A percentile compares a stretch with the other conserved stretches of the same genome.
Conservation (phyloP, 164 flowering plant genomes). For the Platanus orientalis region DNA sequence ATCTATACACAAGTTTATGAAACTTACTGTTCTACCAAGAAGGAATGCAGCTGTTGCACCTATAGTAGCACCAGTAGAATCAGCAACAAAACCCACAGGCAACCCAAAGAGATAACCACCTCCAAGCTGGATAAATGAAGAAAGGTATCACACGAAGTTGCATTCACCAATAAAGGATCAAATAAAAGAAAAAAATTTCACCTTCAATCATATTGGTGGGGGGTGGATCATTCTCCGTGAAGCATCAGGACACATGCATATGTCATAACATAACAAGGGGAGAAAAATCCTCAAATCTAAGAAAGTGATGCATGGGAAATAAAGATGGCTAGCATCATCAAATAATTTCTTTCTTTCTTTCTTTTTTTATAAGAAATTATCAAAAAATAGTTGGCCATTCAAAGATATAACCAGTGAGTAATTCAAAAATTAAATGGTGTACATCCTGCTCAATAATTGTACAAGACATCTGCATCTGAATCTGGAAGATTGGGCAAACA, state of each 20-base stretch:
- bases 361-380: no score
- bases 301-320: no score
- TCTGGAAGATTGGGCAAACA: no score
- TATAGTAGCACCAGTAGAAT: slow-evolving; percentile 88
- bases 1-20: background rate
- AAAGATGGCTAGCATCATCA: no score
- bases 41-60: slow-evolving; percentile 93
- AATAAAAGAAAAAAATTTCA: background rate
- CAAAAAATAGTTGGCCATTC: no score
- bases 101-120: slow-evolving; percentile 98
- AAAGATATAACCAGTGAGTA: no score
- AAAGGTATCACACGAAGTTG: slow-evolving; percentile 2
- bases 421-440: no score
- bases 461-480: no score
- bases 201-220: no score
- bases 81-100: slow-evolving; percentile 91
- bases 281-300: background rate
- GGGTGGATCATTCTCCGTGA: background rate
- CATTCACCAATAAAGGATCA: background rate
- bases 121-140: slow-evolving; percentile 56
- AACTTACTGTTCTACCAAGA: slow-evolving; percentile 87
- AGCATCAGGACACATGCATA: background rate
- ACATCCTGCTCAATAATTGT: no score
- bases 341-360: no score
- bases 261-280: background rate